These are phyloP conservation scores for Leccinum truebloodii DNA, from an alignment of 768 basidiomycete genomes.

Conservation along the genomic window DNA sequence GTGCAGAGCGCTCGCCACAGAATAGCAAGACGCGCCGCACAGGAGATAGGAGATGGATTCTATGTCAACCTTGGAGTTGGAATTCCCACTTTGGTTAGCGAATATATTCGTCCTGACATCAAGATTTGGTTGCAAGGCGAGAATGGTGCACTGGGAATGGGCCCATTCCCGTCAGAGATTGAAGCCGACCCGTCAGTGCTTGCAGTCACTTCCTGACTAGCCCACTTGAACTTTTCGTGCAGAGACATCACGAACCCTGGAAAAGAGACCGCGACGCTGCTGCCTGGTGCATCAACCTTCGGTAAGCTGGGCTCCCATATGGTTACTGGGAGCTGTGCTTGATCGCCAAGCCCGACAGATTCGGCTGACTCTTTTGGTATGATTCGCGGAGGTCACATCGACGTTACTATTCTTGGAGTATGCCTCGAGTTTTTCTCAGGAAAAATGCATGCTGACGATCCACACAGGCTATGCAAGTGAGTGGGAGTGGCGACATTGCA, in stretches of 20 bases:
- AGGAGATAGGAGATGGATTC: slow-evolving; percentile 83
- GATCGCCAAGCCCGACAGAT: slow-evolving; percentile 38
- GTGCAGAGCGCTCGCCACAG: slow-evolving; percentile 62
- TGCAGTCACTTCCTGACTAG: background rate
- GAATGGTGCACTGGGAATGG: slow-evolving; percentile 87
- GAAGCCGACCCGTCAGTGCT: slow-evolving; percentile 75
- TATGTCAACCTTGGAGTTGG: slow-evolving; percentile 88
- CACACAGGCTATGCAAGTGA: slow-evolving; percentile 89
- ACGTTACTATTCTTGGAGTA: slow-evolving; percentile 88
- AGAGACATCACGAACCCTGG: slow-evolving; percentile 95
- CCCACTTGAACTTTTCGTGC: slow-evolving; percentile 45
- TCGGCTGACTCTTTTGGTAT: slow-evolving; percentile 91
- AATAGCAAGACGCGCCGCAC: slow-evolving; percentile 82
- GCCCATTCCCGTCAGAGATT: slow-evolving; percentile 76
- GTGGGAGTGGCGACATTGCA: slow-evolving; percentile 88
- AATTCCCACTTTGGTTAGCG: slow-evolving; percentile 88
- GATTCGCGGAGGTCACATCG: slow-evolving; percentile 88
- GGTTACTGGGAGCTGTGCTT: slow-evolving; percentile 22
- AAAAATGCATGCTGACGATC: slow-evolving; percentile 2
- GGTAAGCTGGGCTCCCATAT: slow-evolving; percentile 55
- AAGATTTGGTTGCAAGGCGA: slow-evolving; percentile 86
- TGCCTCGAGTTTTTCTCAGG: slow-evolving; percentile 6
- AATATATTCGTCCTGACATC: slow-evolving; percentile 67
- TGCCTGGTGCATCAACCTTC: slow-evolving; percentile 90
- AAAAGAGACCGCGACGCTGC: slow-evolving; percentile 90